Conservation (phyloP, 2,329 filamentous ascomycete genomes). For the Trichophyton verrucosum region DNA sequence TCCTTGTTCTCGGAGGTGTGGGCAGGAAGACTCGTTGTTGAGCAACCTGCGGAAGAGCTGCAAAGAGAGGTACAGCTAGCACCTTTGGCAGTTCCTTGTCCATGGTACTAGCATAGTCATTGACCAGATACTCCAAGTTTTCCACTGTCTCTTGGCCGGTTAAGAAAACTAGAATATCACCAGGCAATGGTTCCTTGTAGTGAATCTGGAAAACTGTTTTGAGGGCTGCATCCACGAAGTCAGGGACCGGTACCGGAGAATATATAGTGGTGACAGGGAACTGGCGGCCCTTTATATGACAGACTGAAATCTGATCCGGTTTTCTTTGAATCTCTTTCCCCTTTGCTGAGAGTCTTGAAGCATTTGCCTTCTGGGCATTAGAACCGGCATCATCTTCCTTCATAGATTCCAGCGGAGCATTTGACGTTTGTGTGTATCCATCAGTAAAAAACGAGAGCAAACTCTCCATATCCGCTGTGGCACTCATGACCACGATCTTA, state of each 20-base stretch:
- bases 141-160: slow-evolving; percentile 92
- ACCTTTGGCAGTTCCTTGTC: slow-evolving; percentile 58
- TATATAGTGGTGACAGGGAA: slow-evolving; percentile 72
- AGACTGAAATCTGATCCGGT: slow-evolving; percentile 35
- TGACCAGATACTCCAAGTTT: slow-evolving; percentile 62
- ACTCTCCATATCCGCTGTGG: slow-evolving; percentile 76
- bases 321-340: not conserved
- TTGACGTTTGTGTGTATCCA: slow-evolving; percentile 14
- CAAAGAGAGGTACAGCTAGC: slow-evolving; percentile 68
- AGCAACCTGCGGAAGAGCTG: slow-evolving; percentile 71
- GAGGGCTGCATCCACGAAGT: slow-evolving; percentile 70
- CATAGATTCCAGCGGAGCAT: not conserved
- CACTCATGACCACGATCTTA: slow-evolving; percentile 94
- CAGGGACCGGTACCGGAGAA: slow-evolving; percentile 58
- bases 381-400: slow-evolving; percentile 10
- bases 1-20: slow-evolving; percentile 60
- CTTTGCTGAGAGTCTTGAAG: not conserved
- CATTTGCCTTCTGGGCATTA: not conserved
- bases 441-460: slow-evolving; percentile 61
- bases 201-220: slow-evolving; percentile 80
- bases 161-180: slow-evolving; percentile 84
- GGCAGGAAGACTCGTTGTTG: slow-evolving; percentile 80
- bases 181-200: slow-evolving; percentile 75
- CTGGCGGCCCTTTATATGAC: slow-evolving; percentile 73
- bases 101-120: slow-evolving; percentile 63